phyloP scores from a whole-genome alignment of 768 basidiomycete genomes.

The Russula foetens region DNA sequence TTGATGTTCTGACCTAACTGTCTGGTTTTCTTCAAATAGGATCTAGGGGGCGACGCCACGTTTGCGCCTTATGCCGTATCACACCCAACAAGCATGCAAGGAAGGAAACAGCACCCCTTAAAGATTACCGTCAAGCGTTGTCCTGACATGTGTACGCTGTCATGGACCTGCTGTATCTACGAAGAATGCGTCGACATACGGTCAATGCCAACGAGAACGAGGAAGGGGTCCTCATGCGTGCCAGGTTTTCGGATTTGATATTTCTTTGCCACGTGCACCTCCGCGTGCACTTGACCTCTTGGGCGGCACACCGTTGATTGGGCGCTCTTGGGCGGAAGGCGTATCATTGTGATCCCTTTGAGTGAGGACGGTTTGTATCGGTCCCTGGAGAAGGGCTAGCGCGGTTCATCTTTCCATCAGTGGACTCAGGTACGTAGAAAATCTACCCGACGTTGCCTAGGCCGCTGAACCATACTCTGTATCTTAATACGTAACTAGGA shows the following conservation, averaged over 20 bases:
- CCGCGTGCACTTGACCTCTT: neutral
- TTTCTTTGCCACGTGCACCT: neutral
- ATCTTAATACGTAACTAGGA: too few relatives aligned
- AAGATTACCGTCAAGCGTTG: too few relatives aligned
- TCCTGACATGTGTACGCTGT: too few relatives aligned
- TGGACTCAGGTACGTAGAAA: too few relatives aligned
- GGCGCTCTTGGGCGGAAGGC: neutral
- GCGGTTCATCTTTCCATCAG: neutral
- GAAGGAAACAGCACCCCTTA: neutral
- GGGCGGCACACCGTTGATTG: neutral
- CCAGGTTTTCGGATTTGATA: neutral
- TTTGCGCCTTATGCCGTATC: neutral
- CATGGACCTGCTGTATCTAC: neutral
- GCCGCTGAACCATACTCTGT: too few relatives aligned
- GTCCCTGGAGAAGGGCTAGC: too few relatives aligned
- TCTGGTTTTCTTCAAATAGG: too few relatives aligned
- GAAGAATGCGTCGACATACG: neutral
- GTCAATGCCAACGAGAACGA: neutral
- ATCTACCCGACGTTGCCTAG: neutral
- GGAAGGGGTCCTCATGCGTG: neutral
- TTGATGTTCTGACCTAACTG: too few relatives aligned
- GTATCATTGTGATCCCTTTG: neutral
- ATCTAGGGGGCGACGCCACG: neutral
- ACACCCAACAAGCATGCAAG: neutral
- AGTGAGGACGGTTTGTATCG: too few relatives aligned